Conservation (phyloP, 345 rosid genomes). For the Dovyalis caffra region DNA sequence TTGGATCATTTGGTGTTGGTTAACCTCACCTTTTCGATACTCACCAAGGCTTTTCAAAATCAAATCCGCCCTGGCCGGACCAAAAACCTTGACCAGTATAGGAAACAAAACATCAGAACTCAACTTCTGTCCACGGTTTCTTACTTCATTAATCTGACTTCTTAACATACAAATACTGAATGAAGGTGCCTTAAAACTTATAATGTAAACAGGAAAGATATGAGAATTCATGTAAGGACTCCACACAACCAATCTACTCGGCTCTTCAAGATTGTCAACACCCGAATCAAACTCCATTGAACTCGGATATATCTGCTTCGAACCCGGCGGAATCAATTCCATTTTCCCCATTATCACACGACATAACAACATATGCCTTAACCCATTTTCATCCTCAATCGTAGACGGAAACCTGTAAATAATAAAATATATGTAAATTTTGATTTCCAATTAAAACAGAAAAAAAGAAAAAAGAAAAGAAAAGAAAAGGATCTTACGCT, state of each 20-base stretch:
- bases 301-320: constrained; percentile 25
- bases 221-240: constrained; percentile 24
- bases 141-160: neutral
- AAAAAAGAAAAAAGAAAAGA: neutral
- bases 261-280: constrained; percentile 19
- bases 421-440: neutral
- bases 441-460: no score
- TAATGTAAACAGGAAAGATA: constrained; percentile 14
- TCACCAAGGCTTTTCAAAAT: no score
- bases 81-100: no score
- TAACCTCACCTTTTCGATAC: no score
- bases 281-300: constrained; percentile 22
- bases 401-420: constrained; percentile 17
- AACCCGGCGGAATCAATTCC: constrained; percentile 29
- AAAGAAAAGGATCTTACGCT: constrained; percentile 26
- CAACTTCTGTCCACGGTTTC: neutral
- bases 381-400: constrained; percentile 33
- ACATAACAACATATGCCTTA: constrained; percentile 34
- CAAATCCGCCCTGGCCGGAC: no score
- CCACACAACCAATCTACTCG: constrained; percentile 26
- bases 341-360: constrained; percentile 37
- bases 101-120: neutral
- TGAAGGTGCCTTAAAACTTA: constrained; percentile 26
- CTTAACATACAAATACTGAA: neutral
- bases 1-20: no score